A percentile compares a stretch with the other conserved stretches of the same genome.
These are phyloP conservation scores for Botryobasidium botryosum DNA, from an alignment of 768 basidiomycete genomes.

Conservation along the genomic window DNA sequence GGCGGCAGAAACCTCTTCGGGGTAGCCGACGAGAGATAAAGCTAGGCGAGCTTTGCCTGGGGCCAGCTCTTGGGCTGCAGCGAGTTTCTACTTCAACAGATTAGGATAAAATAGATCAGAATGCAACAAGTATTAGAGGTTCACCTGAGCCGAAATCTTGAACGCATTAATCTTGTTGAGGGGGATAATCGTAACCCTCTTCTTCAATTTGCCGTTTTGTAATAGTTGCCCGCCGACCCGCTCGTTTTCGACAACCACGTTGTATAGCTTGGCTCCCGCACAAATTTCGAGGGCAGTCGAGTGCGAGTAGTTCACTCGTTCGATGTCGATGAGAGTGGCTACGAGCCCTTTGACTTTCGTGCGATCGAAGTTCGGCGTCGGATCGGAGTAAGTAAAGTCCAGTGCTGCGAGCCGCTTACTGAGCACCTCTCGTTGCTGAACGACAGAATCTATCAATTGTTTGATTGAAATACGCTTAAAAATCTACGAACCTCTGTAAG, in stretches of 20 bases:
- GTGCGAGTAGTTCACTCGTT: constrained; percentile 50
- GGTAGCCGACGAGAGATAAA: constrained; percentile 74
- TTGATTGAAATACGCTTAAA: neutral
- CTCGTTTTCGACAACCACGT: constrained; percentile 89
- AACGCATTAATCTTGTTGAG: constrained; percentile 74
- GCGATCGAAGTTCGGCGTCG: constrained; percentile 66
- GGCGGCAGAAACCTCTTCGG: constrained; percentile 65
- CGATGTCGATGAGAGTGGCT: constrained; percentile 69
- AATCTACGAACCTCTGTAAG: constrained; percentile 40
- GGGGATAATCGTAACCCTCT: constrained; percentile 85
- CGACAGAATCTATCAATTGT: neutral
- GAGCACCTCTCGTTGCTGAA: constrained; percentile 49
- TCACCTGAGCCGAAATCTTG: constrained; percentile 34
- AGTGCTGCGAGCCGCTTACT: constrained; percentile 49
- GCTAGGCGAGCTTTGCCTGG: constrained; percentile 72
- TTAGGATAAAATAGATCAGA: neutral
- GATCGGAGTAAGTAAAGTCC: constrained; percentile 70
- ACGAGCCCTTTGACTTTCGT: constrained; percentile 81
- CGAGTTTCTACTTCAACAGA: constrained; percentile 68
- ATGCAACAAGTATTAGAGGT: neutral
- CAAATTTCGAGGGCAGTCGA: constrained; percentile 87
- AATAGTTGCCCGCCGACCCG: constrained; percentile 72
- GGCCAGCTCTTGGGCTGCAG: constrained; percentile 50
- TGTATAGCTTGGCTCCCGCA: constrained; percentile 77
- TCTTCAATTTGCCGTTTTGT: constrained; percentile 58